A percentile compares a stretch with the other conserved stretches of the same genome.
Evolutionary conservation across 2,329 filamentous ascomycete species (phyloP).

Genomic region (Thielaviopsis populi): DNA sequence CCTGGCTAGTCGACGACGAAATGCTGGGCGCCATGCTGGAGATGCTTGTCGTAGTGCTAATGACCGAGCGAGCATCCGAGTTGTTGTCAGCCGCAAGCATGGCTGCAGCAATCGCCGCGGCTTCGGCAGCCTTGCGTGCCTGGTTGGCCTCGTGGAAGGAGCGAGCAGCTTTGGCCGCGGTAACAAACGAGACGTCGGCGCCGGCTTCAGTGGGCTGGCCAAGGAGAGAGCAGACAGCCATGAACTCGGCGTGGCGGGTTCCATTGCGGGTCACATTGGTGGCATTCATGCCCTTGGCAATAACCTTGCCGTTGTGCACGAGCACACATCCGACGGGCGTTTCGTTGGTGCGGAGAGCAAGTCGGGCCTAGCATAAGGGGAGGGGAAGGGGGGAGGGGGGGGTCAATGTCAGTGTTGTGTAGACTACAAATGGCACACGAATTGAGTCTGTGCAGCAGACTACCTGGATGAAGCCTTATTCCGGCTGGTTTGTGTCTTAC

Average conservation of each 20-base stretch:
- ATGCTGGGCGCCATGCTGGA: slow-evolving; percentile 13
- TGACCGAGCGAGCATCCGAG: slow-evolving; percentile 12
- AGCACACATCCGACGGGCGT: slow-evolving; percentile 95
- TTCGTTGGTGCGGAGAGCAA: slow-evolving; percentile 73
- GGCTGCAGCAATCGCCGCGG: slow-evolving; percentile 27
- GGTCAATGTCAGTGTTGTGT: too few species aligned
- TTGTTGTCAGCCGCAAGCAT: slow-evolving; percentile 10
- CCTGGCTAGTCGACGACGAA: slow-evolving; percentile 12
- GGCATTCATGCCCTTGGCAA: slow-evolving; percentile 89
- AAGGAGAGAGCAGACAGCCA: slow-evolving; percentile 53
- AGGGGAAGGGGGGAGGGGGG: too few species aligned
- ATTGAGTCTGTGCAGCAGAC: too few species aligned
- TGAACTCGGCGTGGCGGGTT: slow-evolving; percentile 88
- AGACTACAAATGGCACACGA: background rate
- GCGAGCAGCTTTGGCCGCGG: slow-evolving; percentile 19
- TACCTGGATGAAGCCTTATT: too few species aligned
- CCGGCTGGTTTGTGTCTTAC: slow-evolving; percentile 32
- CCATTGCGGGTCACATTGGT: slow-evolving; percentile 85
- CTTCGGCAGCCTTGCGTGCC: slow-evolving; percentile 20
- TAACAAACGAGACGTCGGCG: slow-evolving; percentile 13
- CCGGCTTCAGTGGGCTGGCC: slow-evolving; percentile 22
- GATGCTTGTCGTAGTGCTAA: slow-evolving; percentile 9
- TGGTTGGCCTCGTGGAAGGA: slow-evolving; percentile 18
- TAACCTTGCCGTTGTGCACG: slow-evolving; percentile 61
- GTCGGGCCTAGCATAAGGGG: slow-evolving; percentile 71